Conservation (phyloP, 148 eudicot species). For the Cornus florida region DNA sequence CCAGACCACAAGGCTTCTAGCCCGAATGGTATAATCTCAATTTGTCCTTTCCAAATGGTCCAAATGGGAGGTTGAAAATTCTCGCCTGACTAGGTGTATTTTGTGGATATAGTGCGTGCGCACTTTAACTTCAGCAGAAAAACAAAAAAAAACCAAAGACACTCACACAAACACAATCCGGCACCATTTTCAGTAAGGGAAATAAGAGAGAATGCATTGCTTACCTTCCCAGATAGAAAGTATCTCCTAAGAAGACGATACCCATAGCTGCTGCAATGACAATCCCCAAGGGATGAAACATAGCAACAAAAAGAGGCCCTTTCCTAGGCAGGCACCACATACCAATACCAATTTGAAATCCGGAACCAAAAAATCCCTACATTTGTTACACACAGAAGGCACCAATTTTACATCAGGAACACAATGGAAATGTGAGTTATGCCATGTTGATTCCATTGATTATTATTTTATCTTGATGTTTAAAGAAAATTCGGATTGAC, state of each 20-base stretch:
- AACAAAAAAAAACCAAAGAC: no score
- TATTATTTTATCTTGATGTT: no score
- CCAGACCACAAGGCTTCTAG: no score
- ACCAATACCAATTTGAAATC: conserved; percentile 63
- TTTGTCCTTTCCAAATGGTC: no score
- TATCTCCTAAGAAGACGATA: conserved; percentile 56
- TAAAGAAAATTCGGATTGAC: no score
- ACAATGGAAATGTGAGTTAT: not conserved
- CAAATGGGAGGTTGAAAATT: no score
- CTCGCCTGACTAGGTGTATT: no score
- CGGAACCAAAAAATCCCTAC: conserved; percentile 78
- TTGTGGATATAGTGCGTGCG: no score
- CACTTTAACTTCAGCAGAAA: no score
- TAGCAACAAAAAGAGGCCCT: conserved; percentile 84
- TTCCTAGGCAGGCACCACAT: conserved; percentile 71
- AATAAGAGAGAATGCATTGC: not conserved
- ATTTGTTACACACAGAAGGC: conserved; percentile 1
- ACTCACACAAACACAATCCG: not conserved
- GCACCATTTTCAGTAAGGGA: not conserved
- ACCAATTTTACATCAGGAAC: not conserved
- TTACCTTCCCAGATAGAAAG: conserved; percentile 81
- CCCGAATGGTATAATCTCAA: no score
- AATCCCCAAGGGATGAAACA: conserved; percentile 85
- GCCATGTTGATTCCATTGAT: not conserved
- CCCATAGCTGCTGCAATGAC: conserved; percentile 58